Percentiles rank a stretch among this genome's conserved stretches.
phyloP scores from a whole-genome alignment of 2,329 filamentous ascomycete species.

The Aspergillus sp. region DNA sequence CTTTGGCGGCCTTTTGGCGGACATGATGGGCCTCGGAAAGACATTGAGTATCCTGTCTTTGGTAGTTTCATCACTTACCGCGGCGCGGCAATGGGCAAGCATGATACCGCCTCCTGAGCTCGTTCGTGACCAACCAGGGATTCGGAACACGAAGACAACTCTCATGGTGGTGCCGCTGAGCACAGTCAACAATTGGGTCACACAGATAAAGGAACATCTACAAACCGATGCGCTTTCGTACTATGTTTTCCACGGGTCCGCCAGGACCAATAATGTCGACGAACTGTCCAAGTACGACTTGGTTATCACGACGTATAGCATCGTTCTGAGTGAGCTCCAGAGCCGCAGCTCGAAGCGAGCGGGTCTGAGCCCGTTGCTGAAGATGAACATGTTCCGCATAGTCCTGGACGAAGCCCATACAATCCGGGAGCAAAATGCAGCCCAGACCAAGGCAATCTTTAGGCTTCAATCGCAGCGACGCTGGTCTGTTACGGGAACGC shows the following conservation, averaged over 20 bases:
- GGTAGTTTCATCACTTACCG: constrained; percentile 66
- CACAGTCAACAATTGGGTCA: constrained; percentile 91
- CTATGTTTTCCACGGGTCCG: constrained; percentile 85
- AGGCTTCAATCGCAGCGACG: constrained; percentile 77
- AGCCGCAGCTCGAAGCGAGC: constrained; percentile 63
- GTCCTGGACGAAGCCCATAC: constrained; percentile 94
- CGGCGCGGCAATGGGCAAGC: constrained; percentile 66
- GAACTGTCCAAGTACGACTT: constrained; percentile 77
- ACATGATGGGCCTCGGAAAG: constrained; percentile 90
- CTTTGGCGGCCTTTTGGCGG: constrained; percentile 74
- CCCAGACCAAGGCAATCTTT: constrained; percentile 84
- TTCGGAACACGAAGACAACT: constrained; percentile 75
- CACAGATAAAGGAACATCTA: constrained; percentile 85
- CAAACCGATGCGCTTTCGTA: constrained; percentile 66
- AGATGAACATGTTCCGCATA: constrained; percentile 89
- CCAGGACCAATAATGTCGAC: constrained; percentile 70
- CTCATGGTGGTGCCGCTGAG: constrained; percentile 87
- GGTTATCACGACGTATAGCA: constrained; percentile 91
- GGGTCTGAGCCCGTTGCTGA: constrained; percentile 66
- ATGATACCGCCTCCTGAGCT: constrained; percentile 53
- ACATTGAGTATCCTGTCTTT: constrained; percentile 84
- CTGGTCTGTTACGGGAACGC: constrained; percentile 97
- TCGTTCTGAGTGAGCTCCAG: constrained; percentile 77
- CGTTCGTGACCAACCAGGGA: constrained; percentile 36
- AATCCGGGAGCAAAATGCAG: constrained; percentile 82